Conservation (phyloP, 2,329 filamentous ascomycete genomes). For the Penicillium crustosum region DNA sequence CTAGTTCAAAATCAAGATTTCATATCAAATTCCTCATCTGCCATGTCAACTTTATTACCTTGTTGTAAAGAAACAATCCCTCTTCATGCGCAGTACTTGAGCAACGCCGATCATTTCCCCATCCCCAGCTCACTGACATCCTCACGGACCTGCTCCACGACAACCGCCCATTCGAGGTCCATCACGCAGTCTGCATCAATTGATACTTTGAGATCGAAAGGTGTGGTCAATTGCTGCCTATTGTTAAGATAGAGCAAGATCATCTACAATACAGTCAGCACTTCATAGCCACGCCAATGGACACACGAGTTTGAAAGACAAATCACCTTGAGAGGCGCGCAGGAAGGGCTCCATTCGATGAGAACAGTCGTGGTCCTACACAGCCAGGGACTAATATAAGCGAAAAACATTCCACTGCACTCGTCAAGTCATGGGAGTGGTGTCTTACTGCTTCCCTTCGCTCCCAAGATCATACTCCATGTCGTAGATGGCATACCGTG, state of each 20-base stretch:
- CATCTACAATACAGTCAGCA: not conserved
- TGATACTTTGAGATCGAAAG: not conserved
- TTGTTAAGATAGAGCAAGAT: not conserved
- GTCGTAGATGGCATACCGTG: conserved; percentile 40
- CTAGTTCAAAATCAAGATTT: not conserved
- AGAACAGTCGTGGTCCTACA: not conserved
- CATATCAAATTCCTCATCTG: not conserved
- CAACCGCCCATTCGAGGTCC: not conserved
- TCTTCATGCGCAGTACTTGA: not conserved
- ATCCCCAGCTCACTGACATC: not conserved
- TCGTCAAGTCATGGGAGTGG: not conserved
- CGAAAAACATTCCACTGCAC: not conserved
- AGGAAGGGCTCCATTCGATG: not conserved
- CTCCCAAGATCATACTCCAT: conserved; percentile 39
- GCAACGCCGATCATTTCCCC: not conserved
- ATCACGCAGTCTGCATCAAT: not conserved
- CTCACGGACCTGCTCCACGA: not conserved
- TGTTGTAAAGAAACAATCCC: not conserved
- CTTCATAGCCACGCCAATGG: not conserved
- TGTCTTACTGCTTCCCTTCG: conserved; percentile 36
- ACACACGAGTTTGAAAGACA: not conserved
- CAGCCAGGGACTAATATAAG: not conserved
- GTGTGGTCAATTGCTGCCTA: not conserved
- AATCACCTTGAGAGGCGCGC: not conserved
- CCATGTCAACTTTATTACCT: not conserved